A percentile compares a stretch with the other conserved stretches of the same genome.
phyloP scores from a whole-genome alignment of 2,329 filamentous ascomycete genomes.

The Botrytis porri region DNA sequence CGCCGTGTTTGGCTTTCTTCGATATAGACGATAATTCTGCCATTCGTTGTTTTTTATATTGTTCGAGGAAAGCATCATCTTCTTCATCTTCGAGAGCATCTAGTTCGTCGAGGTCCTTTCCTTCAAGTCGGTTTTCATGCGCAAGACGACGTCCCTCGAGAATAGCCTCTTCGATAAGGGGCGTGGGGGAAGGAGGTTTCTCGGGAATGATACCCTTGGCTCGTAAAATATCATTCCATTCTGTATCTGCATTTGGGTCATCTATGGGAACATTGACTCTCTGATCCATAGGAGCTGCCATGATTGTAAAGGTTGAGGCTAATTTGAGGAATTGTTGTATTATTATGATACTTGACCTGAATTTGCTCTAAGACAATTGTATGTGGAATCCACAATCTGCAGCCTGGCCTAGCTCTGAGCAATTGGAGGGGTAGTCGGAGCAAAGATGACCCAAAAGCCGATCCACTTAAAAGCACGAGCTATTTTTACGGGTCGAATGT shows the following conservation, averaged over 20 bases:
- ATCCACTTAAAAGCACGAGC: conserved; percentile 3
- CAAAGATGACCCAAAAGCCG: conserved; percentile 16
- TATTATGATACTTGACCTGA: neutral
- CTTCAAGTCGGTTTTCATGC: conserved; percentile 88
- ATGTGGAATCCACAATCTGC: neutral
- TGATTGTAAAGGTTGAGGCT: conserved; percentile 35
- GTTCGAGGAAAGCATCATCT: conserved; percentile 85
- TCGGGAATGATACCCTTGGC: conserved; percentile 98
- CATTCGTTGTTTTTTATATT: conserved; percentile 84
- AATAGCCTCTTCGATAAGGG: conserved; percentile 93
- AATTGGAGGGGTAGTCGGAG: conserved; percentile 15
- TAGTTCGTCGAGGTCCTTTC: conserved; percentile 91
- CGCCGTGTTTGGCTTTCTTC: conserved; percentile 77
- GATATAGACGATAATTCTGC: conserved; percentile 74
- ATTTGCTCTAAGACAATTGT: conserved; percentile 3
- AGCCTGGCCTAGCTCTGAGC: neutral
- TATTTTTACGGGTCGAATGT: neutral
- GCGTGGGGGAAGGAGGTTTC: conserved; percentile 91
- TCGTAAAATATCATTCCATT: conserved; percentile 99
- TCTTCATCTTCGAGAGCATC: conserved; percentile 93
- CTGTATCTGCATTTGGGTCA: conserved; percentile 94
- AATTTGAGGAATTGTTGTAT: neutral
- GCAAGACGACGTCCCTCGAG: conserved; percentile 77
- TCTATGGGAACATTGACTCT: conserved; percentile 80
- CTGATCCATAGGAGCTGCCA: conserved; percentile 62